These are phyloP conservation scores for Torrubiellomyces zombiae DNA, from an alignment of 2,329 filamentous ascomycete species.

Conservation along the genomic window DNA sequence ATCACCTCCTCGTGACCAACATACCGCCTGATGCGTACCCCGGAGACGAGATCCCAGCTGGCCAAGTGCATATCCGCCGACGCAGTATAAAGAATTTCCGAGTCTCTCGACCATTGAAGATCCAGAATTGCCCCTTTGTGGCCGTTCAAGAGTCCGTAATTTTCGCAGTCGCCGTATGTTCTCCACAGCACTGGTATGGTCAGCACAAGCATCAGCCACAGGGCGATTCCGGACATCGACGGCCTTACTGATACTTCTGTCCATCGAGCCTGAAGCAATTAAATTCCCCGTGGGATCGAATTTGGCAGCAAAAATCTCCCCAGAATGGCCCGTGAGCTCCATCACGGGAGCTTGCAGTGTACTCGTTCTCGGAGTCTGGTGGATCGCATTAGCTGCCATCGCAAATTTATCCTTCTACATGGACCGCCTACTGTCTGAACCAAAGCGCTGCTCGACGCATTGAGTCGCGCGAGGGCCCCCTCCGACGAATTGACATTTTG, in stretches of 20 bases:
- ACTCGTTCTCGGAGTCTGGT: constrained; percentile 62
- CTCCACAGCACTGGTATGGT: constrained; percentile 64
- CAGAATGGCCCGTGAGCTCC: constrained; percentile 70
- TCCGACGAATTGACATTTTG: constrained; percentile 47
- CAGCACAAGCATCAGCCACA: constrained; percentile 3
- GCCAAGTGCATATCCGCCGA: constrained; percentile 87
- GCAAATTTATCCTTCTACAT: neutral
- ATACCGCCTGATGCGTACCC: constrained; percentile 81
- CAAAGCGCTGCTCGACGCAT: constrained; percentile 31
- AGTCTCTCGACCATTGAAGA: constrained; percentile 93
- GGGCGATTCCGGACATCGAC: constrained; percentile 4
- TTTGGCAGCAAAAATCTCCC: constrained; percentile 78
- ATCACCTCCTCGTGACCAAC: constrained; percentile 91
- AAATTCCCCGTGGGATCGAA: constrained; percentile 80
- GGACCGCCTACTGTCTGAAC: constrained; percentile 29
- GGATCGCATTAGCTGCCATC: neutral
- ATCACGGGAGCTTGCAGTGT: constrained; percentile 80
- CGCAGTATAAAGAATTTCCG: constrained; percentile 74
- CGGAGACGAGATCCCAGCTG: constrained; percentile 88
- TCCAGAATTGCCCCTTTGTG: constrained; percentile 87
- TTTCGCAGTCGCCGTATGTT: constrained; percentile 83
- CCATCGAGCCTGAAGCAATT: constrained; percentile 92
- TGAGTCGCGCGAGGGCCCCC: constrained; percentile 31
- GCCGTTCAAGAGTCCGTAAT: constrained; percentile 76
- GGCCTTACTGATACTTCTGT: constrained; percentile 64